phyloP scores from a whole-genome alignment of 805 yeast genomes.

The Debaryomyces prosopidis region DNA sequence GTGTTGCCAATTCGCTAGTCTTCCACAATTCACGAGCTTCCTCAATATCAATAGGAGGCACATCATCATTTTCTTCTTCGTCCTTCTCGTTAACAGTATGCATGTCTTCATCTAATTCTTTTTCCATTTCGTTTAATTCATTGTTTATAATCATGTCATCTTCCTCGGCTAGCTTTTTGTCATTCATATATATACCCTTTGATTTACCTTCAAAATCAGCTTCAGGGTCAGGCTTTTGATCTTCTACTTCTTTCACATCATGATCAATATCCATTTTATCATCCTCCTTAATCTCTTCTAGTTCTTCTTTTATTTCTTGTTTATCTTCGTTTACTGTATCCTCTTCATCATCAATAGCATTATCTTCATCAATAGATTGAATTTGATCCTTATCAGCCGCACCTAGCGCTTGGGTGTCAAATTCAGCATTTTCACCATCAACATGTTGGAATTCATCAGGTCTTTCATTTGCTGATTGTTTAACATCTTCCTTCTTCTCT shows the following conservation, averaged over 20 bases:
- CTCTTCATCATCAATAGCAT: constrained; percentile 74
- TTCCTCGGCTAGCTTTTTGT: constrained; percentile 37
- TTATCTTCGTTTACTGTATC: constrained; percentile 28
- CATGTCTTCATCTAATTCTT: constrained; percentile 17
- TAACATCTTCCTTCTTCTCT: constrained; percentile 47
- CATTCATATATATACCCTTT: constrained; percentile 50
- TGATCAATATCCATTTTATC: constrained; percentile 31
- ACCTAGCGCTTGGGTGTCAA: constrained; percentile 90
- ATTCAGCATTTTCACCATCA: constrained; percentile 74
- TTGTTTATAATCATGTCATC: constrained; percentile 22
- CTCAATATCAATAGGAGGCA: constrained; percentile 54
- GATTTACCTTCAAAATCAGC: constrained; percentile 41
- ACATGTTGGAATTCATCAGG: constrained; percentile 88
- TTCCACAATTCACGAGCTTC: constrained; percentile 82
- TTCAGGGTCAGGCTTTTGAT: constrained; percentile 28
- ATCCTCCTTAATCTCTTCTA: constrained; percentile 28
- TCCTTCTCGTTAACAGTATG: constrained; percentile 18
- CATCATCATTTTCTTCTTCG: constrained; percentile 14
- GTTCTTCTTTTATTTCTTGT: constrained; percentile 28
- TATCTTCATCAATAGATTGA: constrained; percentile 74
- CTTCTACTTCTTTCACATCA: constrained; percentile 22
- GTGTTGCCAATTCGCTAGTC: constrained; percentile 78
- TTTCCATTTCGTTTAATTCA: constrained; percentile 18
- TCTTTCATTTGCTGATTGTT: constrained; percentile 59
- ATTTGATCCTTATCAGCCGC: constrained; percentile 80